Base-by-base conservation (phyloP, 2,329 filamentous ascomycete genomes). In the Sporothrix globosa region DNA sequence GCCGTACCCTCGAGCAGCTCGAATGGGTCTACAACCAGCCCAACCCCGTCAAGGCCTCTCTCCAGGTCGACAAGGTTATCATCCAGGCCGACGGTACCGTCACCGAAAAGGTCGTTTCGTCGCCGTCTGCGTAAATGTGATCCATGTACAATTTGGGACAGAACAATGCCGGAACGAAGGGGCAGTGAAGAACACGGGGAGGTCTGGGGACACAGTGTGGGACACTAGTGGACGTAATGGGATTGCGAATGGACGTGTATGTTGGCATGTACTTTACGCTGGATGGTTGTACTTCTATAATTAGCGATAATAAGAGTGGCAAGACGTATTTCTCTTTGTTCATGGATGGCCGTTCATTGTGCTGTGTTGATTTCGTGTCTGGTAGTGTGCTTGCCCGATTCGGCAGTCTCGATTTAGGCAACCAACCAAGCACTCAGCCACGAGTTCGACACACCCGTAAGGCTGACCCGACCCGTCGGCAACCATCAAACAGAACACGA, bases 11-110 rank as follows among this genome's bases (percentile, higher is more conserved):
- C 30, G 83, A 85, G 73, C 79, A 84, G 74, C 79, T 85, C 52
- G 82, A 84, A 73, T 83, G 82, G 82, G 81, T 85, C 13, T 85
- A 84, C 76, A 76, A 82, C 74, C 82, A 84, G 74, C 80, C 81
- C 34, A 82, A 82, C 73, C 83, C 83, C 0, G 83, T 85, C 77
- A 83, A 83, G 76, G 83, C 83, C 11, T 85, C 83, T 3, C 78
- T 81, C 72, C 78, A 78, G 61, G 79, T 84, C 73, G 81, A 84
- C 74, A 83, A 83, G 78, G 78, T 85, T 68, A 78, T 85, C 54
- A 75, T 85, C 19, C 80, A 81, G 73, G 76, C 77, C 17, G 82
- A 84, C 68, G 83, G 83, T 41, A 80, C 77, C 21, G 82, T 84
- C 11, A 79, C 80, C 10, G 82, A 83, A 76, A 84, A 84, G 74